Base-by-base conservation (phyloP, 164 flowering plant genomes). In the Nymphaea thermarum region DNA sequence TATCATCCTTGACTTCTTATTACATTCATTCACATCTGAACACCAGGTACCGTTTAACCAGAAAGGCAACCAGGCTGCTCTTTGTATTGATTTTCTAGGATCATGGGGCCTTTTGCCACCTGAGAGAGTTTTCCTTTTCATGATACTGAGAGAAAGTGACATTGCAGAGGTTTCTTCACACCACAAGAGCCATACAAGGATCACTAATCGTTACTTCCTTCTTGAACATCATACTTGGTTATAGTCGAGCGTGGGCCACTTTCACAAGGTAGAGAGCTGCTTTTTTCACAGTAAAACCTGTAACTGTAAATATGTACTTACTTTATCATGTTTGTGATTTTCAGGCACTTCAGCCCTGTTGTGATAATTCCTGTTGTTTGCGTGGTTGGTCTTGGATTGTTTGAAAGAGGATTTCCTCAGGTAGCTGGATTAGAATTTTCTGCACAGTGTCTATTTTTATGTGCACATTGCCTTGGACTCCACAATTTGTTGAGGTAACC, bases 111-210 rank as follows among this genome's bases (percentile, higher is more conserved):
- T 25, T 25, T 25, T 25, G 36, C 36, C 36, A 25, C 36, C 36
- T 25, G 36, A 25, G 36, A 25, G 36, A 25, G 36, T 25, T 25
- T 25, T 25, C 36, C 36, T 25, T 25, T 25, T 25, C 36, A 25
- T 25, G 36, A 25, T 25, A 25, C 36, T 25, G 1, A 25, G 36
- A 25, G n/a, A 25, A 25, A 25, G 36, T 0, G 36, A 25, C 10
- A 55, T 16, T 55, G 16, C 60, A 94, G 99, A 84, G 96, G 72
- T 94, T 94, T 73, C 44, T 68, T 51, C 84, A 86, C 75, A 85
- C 86, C 0, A 82, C 90, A 76, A 86, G 96, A 79, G 83, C 96
- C 15, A 82, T 94, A 71, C 99, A 94, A 79, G 99, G 99, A 65
- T 81, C 99, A 4, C 68, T 94, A 6, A 94, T 94, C 5, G 83